Conservation (phyloP, 164 flowering plant genomes). For the Macadamia tetraphylla region DNA sequence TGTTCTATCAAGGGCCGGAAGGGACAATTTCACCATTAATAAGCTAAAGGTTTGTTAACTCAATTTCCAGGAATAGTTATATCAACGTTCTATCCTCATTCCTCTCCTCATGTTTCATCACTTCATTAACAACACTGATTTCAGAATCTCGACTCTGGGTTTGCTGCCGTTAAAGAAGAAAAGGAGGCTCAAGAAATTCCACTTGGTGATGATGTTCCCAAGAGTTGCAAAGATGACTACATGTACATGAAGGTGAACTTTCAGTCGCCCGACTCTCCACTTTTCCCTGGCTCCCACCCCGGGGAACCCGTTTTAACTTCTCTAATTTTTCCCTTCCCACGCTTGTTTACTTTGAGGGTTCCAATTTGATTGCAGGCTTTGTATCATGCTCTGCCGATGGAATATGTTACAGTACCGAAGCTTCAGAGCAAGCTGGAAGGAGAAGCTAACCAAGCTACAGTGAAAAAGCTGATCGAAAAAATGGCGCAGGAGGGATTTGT, state of each 20-base stretch:
- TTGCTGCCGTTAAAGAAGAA: conserved; percentile 68
- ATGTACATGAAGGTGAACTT: conserved; percentile 73
- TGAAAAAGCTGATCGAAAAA: conserved; percentile 64
- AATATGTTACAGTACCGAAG: conserved; percentile 60
- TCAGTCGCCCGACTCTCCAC: no score
- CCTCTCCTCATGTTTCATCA: not conserved
- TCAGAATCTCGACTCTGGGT: conserved; percentile 44
- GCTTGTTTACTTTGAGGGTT: not conserved
- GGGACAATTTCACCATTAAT: conserved; percentile 46
- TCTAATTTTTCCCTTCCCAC: no score
- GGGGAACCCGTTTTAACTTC: no score
- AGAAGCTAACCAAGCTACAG: conserved; percentile 51
- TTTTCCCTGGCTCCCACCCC: no score
- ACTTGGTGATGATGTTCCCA: conserved; percentile 22
- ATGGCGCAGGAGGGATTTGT: conserved; percentile 75
- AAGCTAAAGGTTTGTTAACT: conserved; percentile 42
- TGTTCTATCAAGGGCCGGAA: conserved; percentile 47
- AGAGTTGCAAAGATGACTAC: conserved; percentile 35
- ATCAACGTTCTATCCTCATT: not conserved
- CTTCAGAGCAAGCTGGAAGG: conserved; percentile 73
- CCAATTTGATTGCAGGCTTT: conserved; percentile 50
- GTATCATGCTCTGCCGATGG: conserved; percentile 80
- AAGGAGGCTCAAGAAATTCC: conserved; percentile 26
- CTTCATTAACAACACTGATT: not conserved
- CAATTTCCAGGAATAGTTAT: not conserved